These are phyloP conservation scores for Austroboletus novae-zelandiae DNA, from an alignment of 1,284 basidiomycete genomes.

Conservation along the genomic window DNA sequence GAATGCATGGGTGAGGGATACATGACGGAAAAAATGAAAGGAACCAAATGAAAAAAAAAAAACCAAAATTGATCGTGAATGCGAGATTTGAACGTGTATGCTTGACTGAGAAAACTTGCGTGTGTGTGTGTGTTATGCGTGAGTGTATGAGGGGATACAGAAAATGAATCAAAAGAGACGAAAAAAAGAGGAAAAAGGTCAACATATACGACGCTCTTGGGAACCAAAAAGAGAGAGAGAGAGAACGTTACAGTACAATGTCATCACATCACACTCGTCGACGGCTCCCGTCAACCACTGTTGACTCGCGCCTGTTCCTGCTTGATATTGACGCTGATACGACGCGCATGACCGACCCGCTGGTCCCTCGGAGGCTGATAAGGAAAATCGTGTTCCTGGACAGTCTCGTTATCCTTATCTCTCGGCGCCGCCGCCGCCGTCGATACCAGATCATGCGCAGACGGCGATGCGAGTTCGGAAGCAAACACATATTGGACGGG, in stretches of 20 bases:
- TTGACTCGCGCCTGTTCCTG: constrained; percentile 7
- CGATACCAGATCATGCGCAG: neutral
- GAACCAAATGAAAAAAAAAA: neutral
- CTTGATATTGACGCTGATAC: constrained; percentile 36
- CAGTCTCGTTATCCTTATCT: neutral
- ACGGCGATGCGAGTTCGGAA: no score
- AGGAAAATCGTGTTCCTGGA: constrained; percentile 23
- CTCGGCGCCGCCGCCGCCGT: neutral
- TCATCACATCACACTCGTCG: no score
- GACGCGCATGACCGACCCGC: constrained; percentile 31
- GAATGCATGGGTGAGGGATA: neutral
- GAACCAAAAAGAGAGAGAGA: neutral
- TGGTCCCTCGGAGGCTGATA: constrained; percentile 29
- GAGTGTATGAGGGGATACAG: neutral
- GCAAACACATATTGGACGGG: neutral
- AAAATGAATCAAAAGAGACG: neutral
- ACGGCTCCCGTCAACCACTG: constrained; percentile 10
- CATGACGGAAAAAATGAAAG: no score
- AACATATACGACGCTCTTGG: constrained; percentile 2
- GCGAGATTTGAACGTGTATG: neutral
- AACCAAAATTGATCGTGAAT: neutral
- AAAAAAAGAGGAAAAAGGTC: neutral
- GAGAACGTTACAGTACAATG: no score
- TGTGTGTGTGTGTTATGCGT: no score
- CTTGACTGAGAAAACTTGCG: neutral